Percentiles rank a stretch among this genome's conserved stretches.
These are phyloP conservation scores for Picochlorum sp. DNA, from an alignment of 139 green algal genomes.

Conservation along the genomic window DNA sequence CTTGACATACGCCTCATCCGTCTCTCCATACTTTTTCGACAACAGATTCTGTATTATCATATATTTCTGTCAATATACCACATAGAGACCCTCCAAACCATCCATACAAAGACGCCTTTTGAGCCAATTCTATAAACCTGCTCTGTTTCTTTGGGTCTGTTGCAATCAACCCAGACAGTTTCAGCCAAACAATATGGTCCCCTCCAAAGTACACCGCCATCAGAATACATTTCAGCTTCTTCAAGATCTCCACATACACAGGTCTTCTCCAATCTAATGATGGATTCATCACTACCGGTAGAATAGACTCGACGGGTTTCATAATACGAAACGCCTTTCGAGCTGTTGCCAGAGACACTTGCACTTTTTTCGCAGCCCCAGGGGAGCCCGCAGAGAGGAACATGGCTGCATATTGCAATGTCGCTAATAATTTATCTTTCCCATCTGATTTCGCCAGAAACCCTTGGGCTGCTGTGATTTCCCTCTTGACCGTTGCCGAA, in stretches of 20 bases:
- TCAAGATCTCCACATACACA: constrained; percentile 56
- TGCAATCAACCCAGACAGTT: constrained; percentile 67
- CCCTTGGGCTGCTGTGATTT: constrained; percentile 2
- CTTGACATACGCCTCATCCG: constrained; percentile 45
- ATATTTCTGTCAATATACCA: constrained; percentile 37
- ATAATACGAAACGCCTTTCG: constrained; percentile 87
- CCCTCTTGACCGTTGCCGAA: too few relatives aligned
- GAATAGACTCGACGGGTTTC: constrained; percentile 63
- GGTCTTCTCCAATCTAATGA: constrained; percentile 53
- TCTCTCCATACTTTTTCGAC: constrained; percentile 32
- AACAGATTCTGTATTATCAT: constrained; percentile 18
- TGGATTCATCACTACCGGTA: constrained; percentile 60
- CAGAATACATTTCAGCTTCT: constrained; percentile 73
- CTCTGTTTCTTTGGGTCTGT: constrained; percentile 39
- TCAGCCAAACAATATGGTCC: constrained; percentile 88
- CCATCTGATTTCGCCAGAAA: constrained; percentile 86
- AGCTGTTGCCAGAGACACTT: constrained; percentile 74
- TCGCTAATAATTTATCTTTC: constrained; percentile 86
- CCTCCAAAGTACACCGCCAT: constrained; percentile 91
- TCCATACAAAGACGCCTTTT: constrained; percentile 58
- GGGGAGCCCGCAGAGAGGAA: constrained; percentile 75
- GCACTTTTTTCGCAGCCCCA: constrained; percentile 78
- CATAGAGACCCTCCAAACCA: constrained; percentile 47
- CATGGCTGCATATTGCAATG: constrained; percentile 85
- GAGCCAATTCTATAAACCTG: constrained; percentile 41